Percentiles rank a stretch among this genome's conserved stretches.
These are phyloP conservation scores for Stenocarpella maydis DNA, from an alignment of 2,329 filamentous ascomycete species.

Conservation along the genomic window DNA sequence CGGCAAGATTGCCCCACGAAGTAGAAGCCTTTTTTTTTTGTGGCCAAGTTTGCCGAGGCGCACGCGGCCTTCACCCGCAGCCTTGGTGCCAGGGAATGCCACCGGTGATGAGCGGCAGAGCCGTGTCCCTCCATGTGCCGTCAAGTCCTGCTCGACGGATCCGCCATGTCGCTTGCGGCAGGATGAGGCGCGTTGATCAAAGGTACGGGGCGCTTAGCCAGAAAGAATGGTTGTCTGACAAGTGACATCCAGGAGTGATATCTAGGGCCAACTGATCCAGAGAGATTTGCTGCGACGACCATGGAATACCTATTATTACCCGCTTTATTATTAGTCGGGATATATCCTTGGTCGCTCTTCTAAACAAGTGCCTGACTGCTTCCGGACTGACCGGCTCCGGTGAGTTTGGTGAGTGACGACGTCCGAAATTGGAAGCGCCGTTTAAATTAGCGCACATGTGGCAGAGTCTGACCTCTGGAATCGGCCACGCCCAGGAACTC, in stretches of 20 bases:
- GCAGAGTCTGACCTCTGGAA: constrained; percentile 16
- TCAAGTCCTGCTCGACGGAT: constrained; percentile 15
- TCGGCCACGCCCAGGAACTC: constrained; percentile 6
- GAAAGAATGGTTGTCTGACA: constrained; percentile 6
- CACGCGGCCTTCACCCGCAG: not conserved
- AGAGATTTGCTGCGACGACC: not conserved
- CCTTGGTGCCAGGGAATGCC: not conserved
- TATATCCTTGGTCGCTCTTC: constrained; percentile 3
- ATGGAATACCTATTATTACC: not conserved
- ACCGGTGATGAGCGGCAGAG: constrained; percentile 18
- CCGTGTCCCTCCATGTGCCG: not conserved
- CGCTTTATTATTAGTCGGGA: constrained; percentile 10
- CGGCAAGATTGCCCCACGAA: constrained; percentile 23
- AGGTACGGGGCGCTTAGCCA: constrained; percentile 21
- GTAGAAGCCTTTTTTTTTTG: not conserved
- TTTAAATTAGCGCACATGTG: constrained; percentile 19
- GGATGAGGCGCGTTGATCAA: constrained; percentile 11
- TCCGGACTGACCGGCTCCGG: constrained; percentile 19
- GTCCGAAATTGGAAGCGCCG: constrained; percentile 21
- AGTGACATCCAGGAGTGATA: constrained; percentile 1
- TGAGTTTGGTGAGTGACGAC: constrained; percentile 17
- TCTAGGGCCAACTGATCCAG: not conserved
- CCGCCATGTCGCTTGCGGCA: constrained; percentile 24
- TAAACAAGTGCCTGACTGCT: not conserved
- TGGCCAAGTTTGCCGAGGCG: not conserved